Evolutionary conservation across 2,329 filamentous ascomycete species (phyloP).

Genomic region (Colletotrichum spinosum): DNA sequence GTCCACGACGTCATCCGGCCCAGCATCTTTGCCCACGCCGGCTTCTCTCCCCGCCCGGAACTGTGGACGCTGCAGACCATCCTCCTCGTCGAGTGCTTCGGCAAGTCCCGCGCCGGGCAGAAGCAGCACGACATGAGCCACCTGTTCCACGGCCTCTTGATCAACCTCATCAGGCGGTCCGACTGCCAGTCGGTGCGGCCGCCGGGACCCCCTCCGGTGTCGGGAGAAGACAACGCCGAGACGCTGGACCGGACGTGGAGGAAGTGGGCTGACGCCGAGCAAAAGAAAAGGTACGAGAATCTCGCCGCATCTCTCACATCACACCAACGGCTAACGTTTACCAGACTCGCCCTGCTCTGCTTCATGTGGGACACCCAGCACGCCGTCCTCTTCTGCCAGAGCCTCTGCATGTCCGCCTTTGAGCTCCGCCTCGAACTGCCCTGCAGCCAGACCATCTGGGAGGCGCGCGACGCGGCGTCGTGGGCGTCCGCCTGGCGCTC

Average conservation of each 20-base stretch:
- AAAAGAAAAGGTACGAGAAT: conserved; percentile 62
- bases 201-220: conserved; percentile 36
- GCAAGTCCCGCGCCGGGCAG: conserved; percentile 71
- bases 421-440: conserved; percentile 69
- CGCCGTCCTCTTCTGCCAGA: conserved; percentile 73
- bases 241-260: conserved; percentile 61
- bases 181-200: conserved; percentile 50
- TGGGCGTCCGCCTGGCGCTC: conserved; percentile 57
- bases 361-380: conserved; percentile 77
- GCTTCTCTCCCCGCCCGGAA: conserved; percentile 68
- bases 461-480: conserved; percentile 63
- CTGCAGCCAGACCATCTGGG: conserved; percentile 66
- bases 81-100: conserved; percentile 72
- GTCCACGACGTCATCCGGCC: conserved; percentile 71
- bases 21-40: conserved; percentile 67
- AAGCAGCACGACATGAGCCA: conserved; percentile 74
- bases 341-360: conserved; percentile 65
- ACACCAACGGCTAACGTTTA: conserved; percentile 8
- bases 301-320: rapidly evolving
- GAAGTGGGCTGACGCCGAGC: conserved; percentile 65
- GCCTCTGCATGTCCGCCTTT: conserved; percentile 74
- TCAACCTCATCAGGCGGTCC: conserved; percentile 52
- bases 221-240: conserved; percentile 46
- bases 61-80: conserved; percentile 73
- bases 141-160: conserved; percentile 57